Base-by-base conservation (phyloP, 225 moss, liverwort and hornwort genomes). In the Sphagnum contortum region DNA sequence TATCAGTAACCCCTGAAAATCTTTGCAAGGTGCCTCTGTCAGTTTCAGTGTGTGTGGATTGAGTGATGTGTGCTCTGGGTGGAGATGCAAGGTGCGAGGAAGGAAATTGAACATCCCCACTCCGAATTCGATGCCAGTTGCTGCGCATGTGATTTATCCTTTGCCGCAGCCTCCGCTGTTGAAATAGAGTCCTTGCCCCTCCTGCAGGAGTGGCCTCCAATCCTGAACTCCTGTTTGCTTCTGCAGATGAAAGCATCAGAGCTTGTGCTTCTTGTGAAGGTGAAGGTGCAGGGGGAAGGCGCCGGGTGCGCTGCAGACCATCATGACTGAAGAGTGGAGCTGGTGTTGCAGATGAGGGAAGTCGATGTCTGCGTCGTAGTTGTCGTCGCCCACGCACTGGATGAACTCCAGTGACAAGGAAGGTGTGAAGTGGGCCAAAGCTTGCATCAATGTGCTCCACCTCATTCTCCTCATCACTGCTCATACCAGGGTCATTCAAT, bases 141-240 rank as follows among this genome's bases (percentile, higher is more conserved):
- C 70, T 83, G 61, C 94, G 83, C 64, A 94, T 69, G 48, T 89
- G 77, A 60, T 91, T 85, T 47, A 95, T 71, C 73, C 94, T 82
- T 55, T 74, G 86, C 5, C 86, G 84, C 57, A 91, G 75, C 44
- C 85, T 75, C 61, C 94, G 88, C 75, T 89, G 89, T 55, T 85
- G 83, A 55, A 77, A 95, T 66, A 95, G 81, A 12, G 94, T 95
- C 65, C 94, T 91, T 4, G 94, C 94, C 49, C 72, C 81, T 57
- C 76, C 81, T 52, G 86, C 78, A 2, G 86, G 67, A 10, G 81
- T 70, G 47, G 85, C 91, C 46, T 73, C 62, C 57, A 82, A 63
- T 65, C 65, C 48, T 48, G 83, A 70, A 4, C 70, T 74, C 4
- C 62, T 69, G 67, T 62, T 68, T 69, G 76, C 67, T 89, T 80